Base-by-base conservation (phyloP, 306 rosid genomes). In the Lithocarpus polystachyus region DNA sequence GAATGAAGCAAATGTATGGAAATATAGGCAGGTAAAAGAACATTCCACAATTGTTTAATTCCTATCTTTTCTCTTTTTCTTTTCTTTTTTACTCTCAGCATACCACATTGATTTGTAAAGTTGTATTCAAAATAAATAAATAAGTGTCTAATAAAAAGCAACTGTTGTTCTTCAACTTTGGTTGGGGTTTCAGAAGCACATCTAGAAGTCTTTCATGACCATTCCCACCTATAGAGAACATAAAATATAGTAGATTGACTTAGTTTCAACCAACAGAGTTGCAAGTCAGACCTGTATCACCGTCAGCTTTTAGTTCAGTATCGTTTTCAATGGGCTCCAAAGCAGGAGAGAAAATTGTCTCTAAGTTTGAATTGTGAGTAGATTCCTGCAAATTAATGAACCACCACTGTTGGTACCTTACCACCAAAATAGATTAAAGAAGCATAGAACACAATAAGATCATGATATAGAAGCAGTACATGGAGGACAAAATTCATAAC, bases 311-410 rank as follows among this genome's bases (percentile, higher is more conserved):
- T 65, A 79, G 84, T 83, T 87, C 89, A 75, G 80, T 75, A 59
- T 75, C 80, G 74, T 78, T 82, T 76, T 87, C 93, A 62, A 85
- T 53, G 18, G 87, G 84, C 81, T 91, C 92, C 74, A 88, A 85
- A 75, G 90, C 85, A 86, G 97, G 94, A 83, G 98, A 93, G 85
- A 93, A 91, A 67, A 90, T 87, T 23, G 97, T 85, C 80, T 86
- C 93, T 51, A 89, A 56, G 86, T 84, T 85, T 56, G 88, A 83
- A 54, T 78, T 71, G 56, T 78, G 72, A 77, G 71, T 75, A 71
- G 87, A 71, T 37, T 89, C 98, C 98, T 93, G 89, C 31, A 68
- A 78, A 86, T 55, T 74, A 43, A 82, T 70, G 45, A 31, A 62
- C 18, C 28, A 62, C 24, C 28, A 74, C 54, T 65, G 43, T 69